phyloP scores from a whole-genome alignment of 2,329 filamentous ascomycete genomes.

The Curvularia hawaiiensis region DNA sequence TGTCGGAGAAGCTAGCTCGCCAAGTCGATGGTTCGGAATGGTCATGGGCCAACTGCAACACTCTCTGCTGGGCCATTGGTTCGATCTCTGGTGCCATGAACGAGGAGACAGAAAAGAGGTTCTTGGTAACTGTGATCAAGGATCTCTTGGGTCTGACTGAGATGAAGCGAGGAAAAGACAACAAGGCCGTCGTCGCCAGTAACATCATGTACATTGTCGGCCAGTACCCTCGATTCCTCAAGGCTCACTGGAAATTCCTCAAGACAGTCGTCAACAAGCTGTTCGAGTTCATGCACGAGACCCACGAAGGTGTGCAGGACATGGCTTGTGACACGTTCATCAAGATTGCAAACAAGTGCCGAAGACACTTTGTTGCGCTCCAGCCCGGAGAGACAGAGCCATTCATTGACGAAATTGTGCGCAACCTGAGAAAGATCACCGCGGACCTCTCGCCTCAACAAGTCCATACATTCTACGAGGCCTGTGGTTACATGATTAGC shows the following conservation, averaged over 20 bases:
- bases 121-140: constrained; percentile 98
- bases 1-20: constrained; percentile 96
- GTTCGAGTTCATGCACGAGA: constrained; percentile 99
- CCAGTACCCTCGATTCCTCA: constrained; percentile 96
- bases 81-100: constrained; percentile 99
- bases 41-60: constrained; percentile 99
- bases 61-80: constrained; percentile 98
- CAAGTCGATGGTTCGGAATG: constrained; percentile 96
- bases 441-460: constrained; percentile 94
- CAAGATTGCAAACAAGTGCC: constrained; percentile 98
- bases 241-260: constrained; percentile 99
- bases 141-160: constrained; percentile 95
- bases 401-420: constrained; percentile 98
- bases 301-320: constrained; percentile 98
- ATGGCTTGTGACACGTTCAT: constrained; percentile 99
- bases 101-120: constrained; percentile 98
- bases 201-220: constrained; percentile 99
- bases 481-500: constrained; percentile 98
- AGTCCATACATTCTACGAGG: constrained; percentile 98
- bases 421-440: constrained; percentile 94
- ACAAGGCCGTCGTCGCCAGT: constrained; percentile 97
- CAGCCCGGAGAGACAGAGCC: constrained; percentile 94
- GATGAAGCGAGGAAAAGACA: constrained; percentile 99
- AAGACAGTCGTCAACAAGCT: constrained; percentile 99
- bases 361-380: constrained; percentile 93